A percentile compares a stretch with the other conserved stretches of the same genome.
These are phyloP conservation scores for Chaetomiaceae sp. DNA, from an alignment of 2,329 filamentous ascomycete species.

Conservation along the genomic window DNA sequence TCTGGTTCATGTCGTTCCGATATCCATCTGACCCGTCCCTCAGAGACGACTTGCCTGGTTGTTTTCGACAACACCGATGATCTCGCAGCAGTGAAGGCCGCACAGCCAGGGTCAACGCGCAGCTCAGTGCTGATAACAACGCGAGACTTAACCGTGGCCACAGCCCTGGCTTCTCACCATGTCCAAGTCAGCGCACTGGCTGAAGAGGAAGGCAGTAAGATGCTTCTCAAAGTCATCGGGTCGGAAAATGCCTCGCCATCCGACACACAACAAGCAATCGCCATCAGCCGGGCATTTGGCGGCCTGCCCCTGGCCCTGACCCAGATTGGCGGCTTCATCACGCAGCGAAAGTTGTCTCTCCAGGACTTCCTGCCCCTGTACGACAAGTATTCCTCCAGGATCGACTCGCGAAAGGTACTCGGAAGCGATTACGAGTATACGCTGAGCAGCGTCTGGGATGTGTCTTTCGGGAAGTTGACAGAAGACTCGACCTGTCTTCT, in stretches of 20 bases:
- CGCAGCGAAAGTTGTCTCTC: background rate
- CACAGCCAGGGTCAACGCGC: background rate
- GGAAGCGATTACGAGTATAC: background rate
- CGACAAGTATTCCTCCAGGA: background rate
- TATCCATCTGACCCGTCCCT: background rate
- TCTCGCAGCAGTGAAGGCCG: background rate
- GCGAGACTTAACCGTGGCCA: background rate
- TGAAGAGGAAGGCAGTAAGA: background rate
- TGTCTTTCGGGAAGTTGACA: background rate
- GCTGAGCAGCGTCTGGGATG: background rate
- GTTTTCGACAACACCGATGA: slow-evolving; percentile 2
- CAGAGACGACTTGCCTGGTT: background rate
- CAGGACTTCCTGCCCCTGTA: background rate
- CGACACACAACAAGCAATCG: background rate
- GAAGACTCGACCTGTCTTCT: background rate
- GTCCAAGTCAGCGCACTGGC: background rate
- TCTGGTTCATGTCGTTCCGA: too few relatives aligned
- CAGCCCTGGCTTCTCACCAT: background rate
- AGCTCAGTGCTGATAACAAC: background rate
- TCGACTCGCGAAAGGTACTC: background rate
- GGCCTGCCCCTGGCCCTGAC: background rate
- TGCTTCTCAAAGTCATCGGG: slow-evolving; percentile 1
- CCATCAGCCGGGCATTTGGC: background rate
- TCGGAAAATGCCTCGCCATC: background rate
- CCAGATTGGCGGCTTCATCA: background rate